Evolutionary conservation across 495 filamentous ascomycete species (phyloP), one percentile per base, ranked within the genome.

Genomic region (Talaromyces liani): DNA sequence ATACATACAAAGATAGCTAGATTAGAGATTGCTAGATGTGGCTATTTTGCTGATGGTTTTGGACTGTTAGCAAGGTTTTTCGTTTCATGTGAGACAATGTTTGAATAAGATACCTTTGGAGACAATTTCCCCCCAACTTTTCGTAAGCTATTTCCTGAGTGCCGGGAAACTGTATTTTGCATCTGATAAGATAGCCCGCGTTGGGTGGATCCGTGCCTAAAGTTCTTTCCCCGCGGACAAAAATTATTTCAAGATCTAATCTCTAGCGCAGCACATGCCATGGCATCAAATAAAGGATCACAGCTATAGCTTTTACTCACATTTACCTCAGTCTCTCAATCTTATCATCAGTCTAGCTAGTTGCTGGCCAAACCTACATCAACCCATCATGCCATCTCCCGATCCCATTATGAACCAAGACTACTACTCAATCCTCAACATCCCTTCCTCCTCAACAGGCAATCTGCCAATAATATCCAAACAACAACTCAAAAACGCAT

Each of bases 401-500:
- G 20, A 25, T 27, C 7, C 56, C 4, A 2, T 1, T 20, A 62
- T 24, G 0, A 14, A 9, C n/a, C 20, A 49, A 49, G 45, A 33
- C 58, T 75, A 81, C 69, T 87, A 87, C 71, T 73, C 79, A 53
- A 77, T 86, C 65, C 81, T 87, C 39, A 76, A 70, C 29, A 74
- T 87, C 54, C 77, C 80, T 2, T 77, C 73, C 57, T 10, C 56
- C 69, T 63, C 67, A 16, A 41, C 66, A 3, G 27, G 56, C 24
- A 20, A 7, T 12, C 10, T 56, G 10, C 63, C 65, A 0, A 22
- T 63, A 6, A 68, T 74, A 31, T 70, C 73, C 4, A 80, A 80
- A 55, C 74, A 76, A 58, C 73, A 82, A 34, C 73, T 95, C 57
- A 93, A 93, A 71, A 74, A 77, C 62, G 90, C 91, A 33, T 96